phyloP scores from a whole-genome alignment of 2,329 filamentous ascomycete species.

The Lachnellula occidentalis region DNA sequence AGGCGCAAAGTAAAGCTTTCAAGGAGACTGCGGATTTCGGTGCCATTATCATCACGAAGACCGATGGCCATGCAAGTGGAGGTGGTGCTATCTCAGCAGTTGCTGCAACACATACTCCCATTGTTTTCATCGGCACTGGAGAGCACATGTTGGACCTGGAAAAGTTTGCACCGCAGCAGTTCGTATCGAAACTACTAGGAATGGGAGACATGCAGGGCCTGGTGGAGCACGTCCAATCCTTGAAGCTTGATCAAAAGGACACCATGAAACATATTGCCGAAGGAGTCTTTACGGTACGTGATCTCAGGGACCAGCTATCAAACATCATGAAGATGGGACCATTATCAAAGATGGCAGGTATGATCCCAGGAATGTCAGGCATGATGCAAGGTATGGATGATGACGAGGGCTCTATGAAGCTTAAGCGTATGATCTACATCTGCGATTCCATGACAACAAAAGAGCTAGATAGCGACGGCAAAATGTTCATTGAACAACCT shows the following conservation, averaged over 20 bases:
- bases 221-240: slow-evolving; percentile 91
- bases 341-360: slow-evolving; percentile 92
- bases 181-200: slow-evolving; percentile 87
- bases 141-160: slow-evolving; percentile 97
- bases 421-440: slow-evolving; percentile 98
- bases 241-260: slow-evolving; percentile 96
- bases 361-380: slow-evolving; percentile 92
- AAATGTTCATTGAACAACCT: slow-evolving; percentile 87
- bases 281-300: slow-evolving; percentile 91
- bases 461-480: slow-evolving; percentile 92
- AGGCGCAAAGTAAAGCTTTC: slow-evolving; percentile 92
- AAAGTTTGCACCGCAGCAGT: slow-evolving; percentile 85
- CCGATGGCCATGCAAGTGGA: slow-evolving; percentile 89
- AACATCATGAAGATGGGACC: slow-evolving; percentile 99
- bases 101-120: slow-evolving; percentile 91
- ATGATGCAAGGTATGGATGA: slow-evolving; percentile 97
- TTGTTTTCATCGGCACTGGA: slow-evolving; percentile 95
- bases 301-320: slow-evolving; percentile 87
- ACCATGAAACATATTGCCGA: slow-evolving; percentile 99
- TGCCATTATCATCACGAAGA: slow-evolving; percentile 98
- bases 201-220: slow-evolving; percentile 97
- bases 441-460: slow-evolving; percentile 97
- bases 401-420: slow-evolving; percentile 86
- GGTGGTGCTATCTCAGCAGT: slow-evolving; percentile 97
- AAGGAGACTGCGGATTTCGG: slow-evolving; percentile 96